Base-by-base conservation (phyloP, 306 rosid species). In the Castanea sativa region DNA sequence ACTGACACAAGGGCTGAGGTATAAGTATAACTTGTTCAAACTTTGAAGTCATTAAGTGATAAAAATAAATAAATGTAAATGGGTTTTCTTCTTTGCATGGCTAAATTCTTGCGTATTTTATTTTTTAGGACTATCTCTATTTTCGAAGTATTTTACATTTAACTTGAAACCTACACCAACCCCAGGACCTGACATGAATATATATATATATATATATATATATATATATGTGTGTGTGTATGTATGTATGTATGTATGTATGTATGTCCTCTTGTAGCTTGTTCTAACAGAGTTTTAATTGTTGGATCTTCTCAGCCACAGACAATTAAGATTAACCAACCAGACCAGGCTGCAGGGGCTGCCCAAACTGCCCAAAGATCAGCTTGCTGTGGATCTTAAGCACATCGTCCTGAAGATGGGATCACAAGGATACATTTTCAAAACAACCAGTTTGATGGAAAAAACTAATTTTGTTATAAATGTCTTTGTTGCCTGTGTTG, bases 1-100 rank as follows among this genome's bases (percentile, higher is more conserved):
- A 88, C 83, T 43, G 98, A 94, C 84, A 91, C 97, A 23, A 94
- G 88, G 88, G 82, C 93, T 45, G 97, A 94, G 94, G 98, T 94
- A 88, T 71, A 67, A 55, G 98, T 92, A 88, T 71, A 70, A 55
- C 53, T 49, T 49, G 53, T 68, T 73, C 55, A 21, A 68, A 49
- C 56, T 75, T 55, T 76, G 67, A 45, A 58, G 57, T 74, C 77
- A 74, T 49, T 68, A 71, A 63, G 41, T 70, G 63, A 5, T 78
- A 14, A 67, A 16, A 67, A 35, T 67, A 18, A 19, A 33, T n/a
- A 68, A 33, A 19, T 35, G 23, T n/a, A 35, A 35, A 67, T 8
- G 25, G 16, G 5, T 3, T 33, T 55, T 33, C 45, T 41, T 11
- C n/a, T 57, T 43, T n/a, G 29, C 21, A 51, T 49, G 51, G 53